Evolutionary conservation across 768 basidiomycete genomes (phyloP).

Genomic region (Candolleomyces aberdarensis): DNA sequence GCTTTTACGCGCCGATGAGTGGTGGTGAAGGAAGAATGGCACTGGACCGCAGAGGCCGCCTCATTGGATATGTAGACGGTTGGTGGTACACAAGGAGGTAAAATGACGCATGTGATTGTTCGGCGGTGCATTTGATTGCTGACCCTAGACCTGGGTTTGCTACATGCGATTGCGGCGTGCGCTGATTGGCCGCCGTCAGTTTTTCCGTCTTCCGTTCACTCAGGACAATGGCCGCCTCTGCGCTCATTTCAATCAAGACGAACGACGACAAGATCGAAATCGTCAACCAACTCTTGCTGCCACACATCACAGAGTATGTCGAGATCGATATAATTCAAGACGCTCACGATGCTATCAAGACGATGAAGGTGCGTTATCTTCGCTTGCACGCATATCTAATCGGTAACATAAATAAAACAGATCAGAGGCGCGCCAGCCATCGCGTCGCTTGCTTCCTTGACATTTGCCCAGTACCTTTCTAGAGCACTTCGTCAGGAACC

Average conservation of each 20-base stretch:
- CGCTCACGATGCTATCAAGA: conserved; percentile 91
- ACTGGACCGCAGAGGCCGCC: neutral
- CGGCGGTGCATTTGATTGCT: conserved; percentile 13
- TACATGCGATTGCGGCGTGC: neutral
- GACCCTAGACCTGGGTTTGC: neutral
- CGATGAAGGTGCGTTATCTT: conserved; percentile 72
- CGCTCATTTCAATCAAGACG: conserved; percentile 40
- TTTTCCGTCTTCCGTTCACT: neutral
- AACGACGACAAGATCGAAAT: conserved; percentile 63
- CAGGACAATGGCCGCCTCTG: conserved; percentile 17
- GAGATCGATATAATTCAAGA: conserved; percentile 71
- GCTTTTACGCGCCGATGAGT: too few relatives aligned
- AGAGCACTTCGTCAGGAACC: conserved; percentile 45
- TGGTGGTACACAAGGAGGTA: neutral
- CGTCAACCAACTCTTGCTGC: conserved; percentile 85
- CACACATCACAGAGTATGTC: conserved; percentile 66
- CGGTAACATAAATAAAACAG: conserved; percentile 20
- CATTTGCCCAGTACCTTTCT: conserved; percentile 64
- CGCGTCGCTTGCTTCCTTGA: conserved; percentile 84
- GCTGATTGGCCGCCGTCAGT: too few relatives aligned
- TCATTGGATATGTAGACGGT: neutral
- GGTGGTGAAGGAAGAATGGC: neutral
- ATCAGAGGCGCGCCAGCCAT: conserved; percentile 93
- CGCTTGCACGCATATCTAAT: conserved; percentile 7
- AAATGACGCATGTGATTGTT: conserved; percentile 8